Percentiles rank a stretch among this genome's conserved stretches.
Conservation (phyloP, 345 rosid genomes). For the Syzygium oleosum region DNA sequence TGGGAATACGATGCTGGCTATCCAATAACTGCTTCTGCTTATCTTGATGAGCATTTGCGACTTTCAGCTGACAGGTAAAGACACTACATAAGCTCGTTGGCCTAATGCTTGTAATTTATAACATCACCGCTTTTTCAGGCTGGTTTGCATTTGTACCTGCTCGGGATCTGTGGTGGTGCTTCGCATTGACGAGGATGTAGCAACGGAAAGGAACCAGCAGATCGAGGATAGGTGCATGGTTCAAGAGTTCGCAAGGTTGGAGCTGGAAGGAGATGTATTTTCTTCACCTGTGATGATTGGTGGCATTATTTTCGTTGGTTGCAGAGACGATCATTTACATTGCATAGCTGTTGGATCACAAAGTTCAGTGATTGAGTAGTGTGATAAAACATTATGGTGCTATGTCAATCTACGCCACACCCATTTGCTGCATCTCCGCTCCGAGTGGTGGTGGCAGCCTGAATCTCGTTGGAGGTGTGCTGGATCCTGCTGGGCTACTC, state of each 20-base stretch:
- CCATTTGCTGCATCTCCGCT: not conserved
- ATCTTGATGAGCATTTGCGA: conserved; percentile 70
- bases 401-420: not conserved
- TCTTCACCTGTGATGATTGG: conserved; percentile 93
- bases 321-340: conserved; percentile 72
- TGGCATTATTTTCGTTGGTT: conserved; percentile 84
- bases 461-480: not conserved
- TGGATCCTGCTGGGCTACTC: not conserved
- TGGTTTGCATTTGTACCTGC: conserved; percentile 67
- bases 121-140: conserved; percentile 31
- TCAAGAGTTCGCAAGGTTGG: conserved; percentile 41
- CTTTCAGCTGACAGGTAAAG: conserved; percentile 53
- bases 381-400: not conserved
- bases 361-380: not conserved
- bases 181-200: conserved; percentile 18
- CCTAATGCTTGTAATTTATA: not conserved
- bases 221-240: conserved; percentile 17
- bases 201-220: conserved; percentile 10
- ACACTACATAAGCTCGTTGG: not conserved
- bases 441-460: not conserved
- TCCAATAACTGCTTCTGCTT: conserved; percentile 83
- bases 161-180: conserved; percentile 56
- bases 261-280: conserved; percentile 64
- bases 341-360: conserved; percentile 43
- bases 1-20: conserved; percentile 72